These are phyloP conservation scores for Colletotrichum scovillei DNA, from an alignment of 2,329 filamentous ascomycete species.

Conservation along the genomic window DNA sequence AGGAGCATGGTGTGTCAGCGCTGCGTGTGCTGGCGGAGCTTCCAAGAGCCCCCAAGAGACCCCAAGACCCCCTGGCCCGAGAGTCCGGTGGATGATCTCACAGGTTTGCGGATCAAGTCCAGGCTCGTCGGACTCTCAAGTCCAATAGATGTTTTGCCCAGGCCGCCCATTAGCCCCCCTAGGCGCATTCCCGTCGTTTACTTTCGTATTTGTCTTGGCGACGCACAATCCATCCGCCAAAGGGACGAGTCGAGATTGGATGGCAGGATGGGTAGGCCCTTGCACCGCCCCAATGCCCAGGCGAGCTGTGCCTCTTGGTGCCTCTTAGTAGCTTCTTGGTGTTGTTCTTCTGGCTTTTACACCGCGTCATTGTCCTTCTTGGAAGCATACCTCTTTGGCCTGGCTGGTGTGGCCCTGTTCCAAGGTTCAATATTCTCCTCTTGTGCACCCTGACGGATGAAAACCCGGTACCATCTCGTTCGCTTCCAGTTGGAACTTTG, in stretches of 20 bases:
- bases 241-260: constrained; percentile 24
- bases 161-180: constrained; percentile 11
- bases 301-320: constrained; percentile 23
- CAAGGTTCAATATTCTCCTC: no score
- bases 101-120: constrained; percentile 15
- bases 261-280: constrained; percentile 3
- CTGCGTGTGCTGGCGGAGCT: not conserved
- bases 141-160: constrained; percentile 29
- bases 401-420: no score
- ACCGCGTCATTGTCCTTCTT: constrained; percentile 30
- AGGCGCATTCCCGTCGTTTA: constrained; percentile 16
- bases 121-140: constrained; percentile 26
- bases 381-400: not conserved
- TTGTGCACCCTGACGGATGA: no score
- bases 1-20: not conserved
- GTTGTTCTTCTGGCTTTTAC: not conserved
- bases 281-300: constrained; percentile 35
- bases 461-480: not conserved
- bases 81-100: constrained; percentile 23
- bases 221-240: not conserved
- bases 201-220: constrained; percentile 30
- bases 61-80: constrained; percentile 12
- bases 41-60: not conserved
- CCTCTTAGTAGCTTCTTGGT: not conserved
- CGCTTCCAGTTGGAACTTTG: not conserved